Base-by-base conservation (phyloP, 345 rosid species). In the Toxicodendron radicans region DNA sequence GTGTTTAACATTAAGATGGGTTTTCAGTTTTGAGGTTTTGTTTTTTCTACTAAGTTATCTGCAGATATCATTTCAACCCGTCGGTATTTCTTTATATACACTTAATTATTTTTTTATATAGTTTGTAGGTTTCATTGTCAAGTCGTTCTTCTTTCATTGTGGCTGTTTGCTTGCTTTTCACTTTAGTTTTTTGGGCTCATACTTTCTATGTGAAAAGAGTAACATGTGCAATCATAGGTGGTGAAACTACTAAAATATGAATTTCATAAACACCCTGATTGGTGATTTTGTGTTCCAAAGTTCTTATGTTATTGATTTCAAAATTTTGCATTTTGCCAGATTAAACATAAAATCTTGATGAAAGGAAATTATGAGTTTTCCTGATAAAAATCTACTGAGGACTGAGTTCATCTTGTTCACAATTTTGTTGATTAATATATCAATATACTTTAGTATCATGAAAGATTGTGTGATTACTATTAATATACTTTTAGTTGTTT, bases 391-490 rank as follows among this genome's bases (percentile, higher is more conserved):
- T 73, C 16, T 52, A 52, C 23, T 2, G 35, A 62, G 21, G 0
- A 61, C 48, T n/a, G 71, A 45, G 20, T 53, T 18, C 48, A 33
- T 58, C 59, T 63, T 56, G 58, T 53, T 23, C 38, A n/a, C 27
- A 30, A 68, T 45, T 20, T 65, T n/a, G n/a, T n/a, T n/a, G n/a
- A n/a, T n/a, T n/a, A n/a, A n/a, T n/a, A n/a, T n/a, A n/a, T n/a
- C n/a, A n/a, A n/a, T n/a, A n/a, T n/a, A n/a, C n/a, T n/a, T n/a
- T n/a, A n/a, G n/a, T n/a, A n/a, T n/a, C n/a, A n/a, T n/a, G n/a
- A n/a, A n/a, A n/a, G n/a, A n/a, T n/a, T n/a, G n/a, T n/a, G n/a
- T n/a, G n/a, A n/a, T n/a, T n/a, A n/a, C n/a, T n/a, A n/a, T n/a
- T n/a, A n/a, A n/a, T n/a, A n/a, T n/a, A n/a, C n/a, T n/a, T n/a